Conservation (phyloP, 176 grass and related monocot genomes). For the Eleusine coracana region DNA sequence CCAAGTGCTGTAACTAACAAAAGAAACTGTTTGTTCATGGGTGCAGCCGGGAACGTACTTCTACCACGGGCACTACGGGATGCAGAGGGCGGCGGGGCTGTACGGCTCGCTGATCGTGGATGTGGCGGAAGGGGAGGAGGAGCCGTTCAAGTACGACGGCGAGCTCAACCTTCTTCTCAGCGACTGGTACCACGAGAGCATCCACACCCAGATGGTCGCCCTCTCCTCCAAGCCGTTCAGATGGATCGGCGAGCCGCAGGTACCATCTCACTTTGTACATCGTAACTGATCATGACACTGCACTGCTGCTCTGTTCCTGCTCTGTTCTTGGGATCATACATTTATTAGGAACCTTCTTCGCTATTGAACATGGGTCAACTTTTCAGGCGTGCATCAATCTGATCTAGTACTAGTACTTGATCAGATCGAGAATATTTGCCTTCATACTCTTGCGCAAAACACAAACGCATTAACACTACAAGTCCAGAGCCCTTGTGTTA, state of each 20-base stretch:
- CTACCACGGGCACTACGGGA: constrained; percentile 92
- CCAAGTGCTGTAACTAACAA: background rate
- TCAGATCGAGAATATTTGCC: background rate
- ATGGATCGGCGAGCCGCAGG: constrained; percentile 95
- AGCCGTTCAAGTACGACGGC: constrained; percentile 83
- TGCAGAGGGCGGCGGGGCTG: constrained; percentile 88
- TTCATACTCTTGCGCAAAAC: background rate
- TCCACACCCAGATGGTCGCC: constrained; percentile 73
- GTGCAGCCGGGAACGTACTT: constrained; percentile 77
- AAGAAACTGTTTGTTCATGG: background rate
- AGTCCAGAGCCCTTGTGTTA: background rate
- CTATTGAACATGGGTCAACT: background rate
- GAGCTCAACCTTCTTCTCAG: constrained; percentile 79
- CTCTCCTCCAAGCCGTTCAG: constrained; percentile 73
- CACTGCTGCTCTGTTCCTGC: background rate
- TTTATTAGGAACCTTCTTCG: constrained; percentile 3
- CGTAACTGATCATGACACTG: background rate
- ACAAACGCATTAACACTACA: background rate
- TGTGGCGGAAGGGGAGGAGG: constrained; percentile 63
- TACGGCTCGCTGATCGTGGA: constrained; percentile 86
- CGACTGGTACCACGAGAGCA: constrained; percentile 89
- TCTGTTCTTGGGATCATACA: background rate
- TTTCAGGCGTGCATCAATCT: background rate
- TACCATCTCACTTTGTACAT: background rate
- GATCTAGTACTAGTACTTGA: background rate